A percentile compares a stretch with the other conserved stretches of the same genome.
These are phyloP conservation scores for Grammothele lineata DNA, from an alignment of 768 basidiomycete genomes.

Conservation along the genomic window DNA sequence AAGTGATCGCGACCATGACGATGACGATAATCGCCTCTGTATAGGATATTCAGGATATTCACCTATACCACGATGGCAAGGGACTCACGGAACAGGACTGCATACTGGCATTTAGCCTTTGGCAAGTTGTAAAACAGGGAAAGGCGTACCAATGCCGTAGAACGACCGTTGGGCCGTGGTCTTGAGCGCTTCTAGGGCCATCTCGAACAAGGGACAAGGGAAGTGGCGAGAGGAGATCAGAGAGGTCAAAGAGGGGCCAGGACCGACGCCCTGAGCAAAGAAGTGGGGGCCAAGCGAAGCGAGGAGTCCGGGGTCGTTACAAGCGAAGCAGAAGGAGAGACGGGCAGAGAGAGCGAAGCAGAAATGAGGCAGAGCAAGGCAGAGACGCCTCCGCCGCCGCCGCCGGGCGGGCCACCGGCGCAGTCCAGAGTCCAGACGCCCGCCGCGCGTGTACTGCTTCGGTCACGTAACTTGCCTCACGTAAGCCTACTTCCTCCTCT, in stretches of 20 bases:
- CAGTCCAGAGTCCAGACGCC: too few species aligned
- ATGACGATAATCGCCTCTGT: constrained; percentile 75
- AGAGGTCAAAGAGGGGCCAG: too few species aligned
- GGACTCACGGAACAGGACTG: constrained; percentile 63
- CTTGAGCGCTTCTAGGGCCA: constrained; percentile 56
- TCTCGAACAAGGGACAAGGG: too few species aligned
- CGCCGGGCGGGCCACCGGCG: not conserved
- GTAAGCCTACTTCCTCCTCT: too few species aligned
- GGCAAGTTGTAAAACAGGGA: not conserved
- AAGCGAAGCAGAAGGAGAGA: too few species aligned
- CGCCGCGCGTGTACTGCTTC: too few species aligned
- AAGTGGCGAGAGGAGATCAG: too few species aligned
- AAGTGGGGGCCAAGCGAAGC: too few species aligned
- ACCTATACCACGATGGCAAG: not conserved
- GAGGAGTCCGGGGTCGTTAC: too few species aligned
- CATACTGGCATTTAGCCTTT: constrained; percentile 10
- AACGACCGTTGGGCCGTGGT: constrained; percentile 72
- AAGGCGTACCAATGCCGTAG: constrained; percentile 58
- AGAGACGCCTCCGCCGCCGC: not conserved
- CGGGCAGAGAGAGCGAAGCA: too few species aligned
- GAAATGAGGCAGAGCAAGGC: not conserved
- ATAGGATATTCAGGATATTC: not conserved
- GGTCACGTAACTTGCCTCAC: too few species aligned
- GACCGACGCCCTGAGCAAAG: too few species aligned
- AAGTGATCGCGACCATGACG: constrained; percentile 69